Base-by-base conservation (phyloP, 495 filamentous ascomycete genomes). In the Symbiotaphrina buchneri region DNA sequence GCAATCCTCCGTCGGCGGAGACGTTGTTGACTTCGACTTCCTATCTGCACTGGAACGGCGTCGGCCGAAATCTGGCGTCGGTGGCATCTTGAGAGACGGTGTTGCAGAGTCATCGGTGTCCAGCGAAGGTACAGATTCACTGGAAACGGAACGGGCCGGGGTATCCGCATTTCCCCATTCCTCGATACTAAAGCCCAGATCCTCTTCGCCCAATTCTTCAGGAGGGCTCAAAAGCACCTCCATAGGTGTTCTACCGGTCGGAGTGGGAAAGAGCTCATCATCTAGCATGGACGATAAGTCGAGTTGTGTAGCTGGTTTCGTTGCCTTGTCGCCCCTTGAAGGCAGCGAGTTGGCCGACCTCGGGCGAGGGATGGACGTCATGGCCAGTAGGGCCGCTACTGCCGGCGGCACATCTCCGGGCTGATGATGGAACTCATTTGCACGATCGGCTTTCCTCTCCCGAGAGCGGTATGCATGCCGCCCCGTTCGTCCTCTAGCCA, bases 71-170 rank as follows among this genome's bases (percentile, higher is more conserved):
- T 39, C 41, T n/a, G 46, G 45, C 1, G 56, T 54, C 18, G 44
- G 40, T 16, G 45, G 49, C 6, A 49, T 41, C 31, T 57, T 54
- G 10, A 41, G 48, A 2, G 58, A 58, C 10, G 21, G 34, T 6
- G 41, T 31, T 2, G 62, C 63, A 5, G 54, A 54, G n/a, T 46
- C 38, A 34, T 70, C 68, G 18, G 57, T 54, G 10, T 61, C 64
- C 19, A 76, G 46, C 0, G 71, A 74, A 8, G 71, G 70, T 33
- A 68, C 59, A 0, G 70, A 75, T 28, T 68, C 67, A 11, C 51
- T 61, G 16, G 68, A 76, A 17, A 59, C 42, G 7, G 70, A 71
- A 18, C 35, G 13, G n/a, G 18, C 15, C n/a, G 10, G 18, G n/a
- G 30, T 30, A 18, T 25, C 22, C 22, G 7, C n/a, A n/a, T n/a